Evolutionary conservation across 1,284 basidiomycete genomes (phyloP), one percentile per base, ranked within the genome.

Genomic region (Cystobasidiaceae sp.): DNA sequence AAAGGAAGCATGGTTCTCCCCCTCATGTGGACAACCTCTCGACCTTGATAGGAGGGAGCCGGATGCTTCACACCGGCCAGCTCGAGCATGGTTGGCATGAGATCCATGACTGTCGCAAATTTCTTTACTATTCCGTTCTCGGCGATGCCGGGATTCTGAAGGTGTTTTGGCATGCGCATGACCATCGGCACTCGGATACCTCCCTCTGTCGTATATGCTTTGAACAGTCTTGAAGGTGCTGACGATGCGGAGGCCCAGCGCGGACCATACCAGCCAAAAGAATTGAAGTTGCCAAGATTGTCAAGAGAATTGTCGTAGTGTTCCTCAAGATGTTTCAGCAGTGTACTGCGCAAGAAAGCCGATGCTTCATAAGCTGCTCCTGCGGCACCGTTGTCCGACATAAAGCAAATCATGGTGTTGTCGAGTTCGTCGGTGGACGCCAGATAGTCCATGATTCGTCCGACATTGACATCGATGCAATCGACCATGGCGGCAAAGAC

Each of bases 401-500:
- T 69, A 64, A 77, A 77, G 27, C 76, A 63, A 41, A 77, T 57
- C 17, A 77, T 67, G 6, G 75, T 77, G 55, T 75, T 70, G 52
- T 76, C 75, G 25, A 73, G 43, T 51, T 75, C 71, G 34, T 66
- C 69, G 9, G 56, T 21, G 21, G 19, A n/a, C 32, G 27, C 37
- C 51, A 59, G 15, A 37, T 4, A 7, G 11, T 34, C 6, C 2
- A 2, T 25, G 4, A 37, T 17, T 9, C 37, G 37, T 9, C 37
- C 37, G 17, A 75, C 73, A 44, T 72, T 56, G 17, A 57, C 64
- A 64, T 77, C 75, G 71, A 77, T 76, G 13, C 50, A 51, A 27
- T 74, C 71, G 5, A 76, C 73, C 75, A 76, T 76, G 11, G 70
- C 75, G 5, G 75, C 75, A 52, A 75, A 76, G 21, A 61, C 70